Evolutionary conservation across 2,329 filamentous ascomycete species (phyloP), one percentile per base, ranked within the genome.

Genomic region (Escovopsis sp.): DNA sequence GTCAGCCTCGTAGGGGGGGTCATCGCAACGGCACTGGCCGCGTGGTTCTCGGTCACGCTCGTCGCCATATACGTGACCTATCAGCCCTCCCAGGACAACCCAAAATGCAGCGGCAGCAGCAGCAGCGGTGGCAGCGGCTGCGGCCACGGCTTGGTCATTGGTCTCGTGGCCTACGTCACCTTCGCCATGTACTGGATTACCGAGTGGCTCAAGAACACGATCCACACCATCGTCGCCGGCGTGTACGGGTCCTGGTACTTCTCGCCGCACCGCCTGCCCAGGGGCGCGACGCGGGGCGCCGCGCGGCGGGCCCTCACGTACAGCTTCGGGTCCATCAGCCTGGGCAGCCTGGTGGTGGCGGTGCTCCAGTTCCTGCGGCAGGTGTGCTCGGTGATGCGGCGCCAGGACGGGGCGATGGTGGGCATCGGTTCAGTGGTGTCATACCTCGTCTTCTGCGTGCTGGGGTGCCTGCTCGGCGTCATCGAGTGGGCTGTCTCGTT

Each of bases 211-310:
- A 94, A 94, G 63, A 94, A 93, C 58, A 86, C 83, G 1, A 83
- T 94, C 32, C 86, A 96, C 53, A 80, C 79, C 2, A 86, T 76
- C 17, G 80, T 94, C 39, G 81, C 85, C 0, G 87, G 88, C 0
- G 77, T 94, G 1, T 94, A 93, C 48, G 87, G 85, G 1, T 79
- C 80, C 1, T 96, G 88, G 88, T 96, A 93, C 61, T 94, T 93
- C 54, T 79, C 72, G 43, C 57, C 72, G 1, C 60, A 66, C 38
- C 70, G 75, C 30, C 80, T 84, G 48, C 85, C 87, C 21, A 76
- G 71, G 42, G 76, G 76, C 10, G 77, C 84, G 1, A 94, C 88
- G 0, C 73, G 85, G 11, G 82, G 84, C n/a, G 82, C 88, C 0
- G 70, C 90, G 43, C 78, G 72, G 46, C 75, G 88, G 12, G 74